Evolutionary conservation across 148 eudicot genomes (phyloP), one percentile per base, ranked within the genome.

Genomic region (Talinum fruticosum): DNA sequence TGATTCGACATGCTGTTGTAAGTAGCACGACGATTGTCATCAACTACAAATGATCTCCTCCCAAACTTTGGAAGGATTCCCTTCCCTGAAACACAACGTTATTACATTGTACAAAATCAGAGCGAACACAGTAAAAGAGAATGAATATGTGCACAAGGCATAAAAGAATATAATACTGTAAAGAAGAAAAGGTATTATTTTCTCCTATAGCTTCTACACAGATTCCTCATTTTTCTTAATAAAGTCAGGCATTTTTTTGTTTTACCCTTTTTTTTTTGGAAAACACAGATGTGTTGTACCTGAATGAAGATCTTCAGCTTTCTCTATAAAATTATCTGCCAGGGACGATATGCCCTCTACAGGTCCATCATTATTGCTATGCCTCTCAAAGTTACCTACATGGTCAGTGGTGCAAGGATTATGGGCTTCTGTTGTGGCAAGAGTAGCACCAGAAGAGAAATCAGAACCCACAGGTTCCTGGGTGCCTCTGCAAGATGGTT

Each of bases 1-100:
- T 79, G 81, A 75, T 38, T 75, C 19, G 87, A 90, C 30, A 71
- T 84, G n/a, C n/a, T n/a, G 85, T 81, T 83, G 83, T 90, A 87
- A 23, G 95, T 87, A 72, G 93, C 87, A 74, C 92, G 94, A 35
- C 93, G 91, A 66, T 91, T 85, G 73, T 92, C 98, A 71, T 90
- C 93, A 72, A 78, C 82, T 67, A 90, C 64, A 70, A 79, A 75
- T 75, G 90, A 74, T 49, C 85, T 90, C 83, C 80, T 90, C 65
- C 87, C 94, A 76, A 80, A 78, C 79, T 84, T 86, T 23, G 88
- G 81, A 18, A 80, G 65, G 30, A 79, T 71, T 71, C 89, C 86
- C 82, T 83, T 91, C 69, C 91, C 97, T 92, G 83, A 75, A 75
- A 68, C 49, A n/a, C 38, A 38, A 72, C 2, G 66, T 44, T 49